Percentiles rank a stretch among this genome's conserved stretches.
Conservation (phyloP, 2,329 filamentous ascomycete species). For the Trichoderma gracile region DNA sequence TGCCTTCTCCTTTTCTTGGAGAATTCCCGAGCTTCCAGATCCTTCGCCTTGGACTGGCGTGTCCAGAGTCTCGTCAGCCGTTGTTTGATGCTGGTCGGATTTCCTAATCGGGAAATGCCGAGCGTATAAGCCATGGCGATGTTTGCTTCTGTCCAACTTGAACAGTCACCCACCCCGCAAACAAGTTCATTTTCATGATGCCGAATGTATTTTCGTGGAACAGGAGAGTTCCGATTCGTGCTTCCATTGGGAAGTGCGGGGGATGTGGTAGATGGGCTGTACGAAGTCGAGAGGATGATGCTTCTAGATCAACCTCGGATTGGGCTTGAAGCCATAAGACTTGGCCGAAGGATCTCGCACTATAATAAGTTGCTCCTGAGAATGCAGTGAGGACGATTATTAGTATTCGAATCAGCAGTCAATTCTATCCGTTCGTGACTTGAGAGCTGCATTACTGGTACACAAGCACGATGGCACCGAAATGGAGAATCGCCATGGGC, state of each 20-base stretch:
- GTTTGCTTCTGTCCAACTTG: not conserved
- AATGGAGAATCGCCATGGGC: slow-evolving; percentile 56
- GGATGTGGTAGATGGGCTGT: not conserved
- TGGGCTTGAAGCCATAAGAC: slow-evolving; percentile 10
- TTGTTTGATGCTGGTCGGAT: slow-evolving; percentile 27
- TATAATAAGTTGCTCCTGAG: not conserved
- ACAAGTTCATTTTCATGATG: not conserved
- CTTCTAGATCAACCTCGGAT: slow-evolving; percentile 7
- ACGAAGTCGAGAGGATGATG: not conserved
- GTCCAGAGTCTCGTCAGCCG: slow-evolving; percentile 10
- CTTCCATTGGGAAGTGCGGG: slow-evolving; percentile 5
- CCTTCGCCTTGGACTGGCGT: slow-evolving; percentile 19
- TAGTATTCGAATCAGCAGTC: not conserved
- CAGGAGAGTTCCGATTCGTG: not conserved
- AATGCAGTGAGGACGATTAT: not conserved
- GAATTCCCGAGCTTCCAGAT: slow-evolving; percentile 6
- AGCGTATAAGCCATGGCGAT: not conserved
- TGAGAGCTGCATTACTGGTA: not conserved
- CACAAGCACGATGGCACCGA: slow-evolving; percentile 45
- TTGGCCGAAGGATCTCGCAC: not conserved
- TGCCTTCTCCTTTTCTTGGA: not conserved
- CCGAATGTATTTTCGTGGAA: not conserved
- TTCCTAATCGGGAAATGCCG: slow-evolving; percentile 29
- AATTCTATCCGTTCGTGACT: not conserved
- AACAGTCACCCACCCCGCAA: slow-evolving; percentile 10